Percentiles rank a stretch among this genome's conserved stretches.
Conservation (phyloP, 495 filamentous ascomycete genomes). For the Lasiosphaeria miniovina region DNA sequence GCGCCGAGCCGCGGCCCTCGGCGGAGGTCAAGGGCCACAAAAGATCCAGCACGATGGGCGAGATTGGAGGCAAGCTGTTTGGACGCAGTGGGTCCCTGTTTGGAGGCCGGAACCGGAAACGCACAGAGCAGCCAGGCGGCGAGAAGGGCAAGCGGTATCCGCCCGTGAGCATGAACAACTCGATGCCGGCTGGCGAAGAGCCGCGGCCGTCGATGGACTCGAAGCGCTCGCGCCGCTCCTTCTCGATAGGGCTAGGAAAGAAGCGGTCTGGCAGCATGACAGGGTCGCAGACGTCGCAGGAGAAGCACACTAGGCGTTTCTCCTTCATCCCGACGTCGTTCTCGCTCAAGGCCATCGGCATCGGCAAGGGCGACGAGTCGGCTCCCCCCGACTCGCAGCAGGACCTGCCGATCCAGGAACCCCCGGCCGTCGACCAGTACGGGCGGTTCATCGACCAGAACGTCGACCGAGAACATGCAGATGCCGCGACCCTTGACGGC, state of each 20-base stretch:
- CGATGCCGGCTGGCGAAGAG: constrained; percentile 46
- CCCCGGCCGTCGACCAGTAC: constrained; percentile 38
- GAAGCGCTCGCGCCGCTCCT: constrained; percentile 62
- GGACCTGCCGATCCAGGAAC: constrained; percentile 48
- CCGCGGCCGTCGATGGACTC: constrained; percentile 77
- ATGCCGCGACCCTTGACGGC: constrained; percentile 36
- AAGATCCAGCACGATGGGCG: constrained; percentile 83
- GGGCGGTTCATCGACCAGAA: constrained; percentile 37
- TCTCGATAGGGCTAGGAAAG: constrained; percentile 69
- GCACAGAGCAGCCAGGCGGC: constrained; percentile 37
- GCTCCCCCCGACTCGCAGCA: constrained; percentile 41
- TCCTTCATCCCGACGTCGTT: constrained; percentile 77
- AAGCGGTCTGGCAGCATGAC: constrained; percentile 62
- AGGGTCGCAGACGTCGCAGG: constrained; percentile 49
- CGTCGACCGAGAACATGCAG: constrained; percentile 28
- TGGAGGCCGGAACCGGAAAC: constrained; percentile 52
- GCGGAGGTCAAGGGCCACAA: constrained; percentile 68
- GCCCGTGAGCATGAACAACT: constrained; percentile 73
- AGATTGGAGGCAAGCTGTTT: constrained; percentile 74
- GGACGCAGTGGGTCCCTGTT: constrained; percentile 77
- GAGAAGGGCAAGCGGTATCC: constrained; percentile 64
- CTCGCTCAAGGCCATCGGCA: constrained; percentile 58
- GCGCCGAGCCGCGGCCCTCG: not conserved
- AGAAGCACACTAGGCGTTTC: constrained; percentile 62
- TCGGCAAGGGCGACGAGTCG: constrained; percentile 45